phyloP scores from a whole-genome alignment of 148 eudicot genomes.

The Chenopodium formosanum region DNA sequence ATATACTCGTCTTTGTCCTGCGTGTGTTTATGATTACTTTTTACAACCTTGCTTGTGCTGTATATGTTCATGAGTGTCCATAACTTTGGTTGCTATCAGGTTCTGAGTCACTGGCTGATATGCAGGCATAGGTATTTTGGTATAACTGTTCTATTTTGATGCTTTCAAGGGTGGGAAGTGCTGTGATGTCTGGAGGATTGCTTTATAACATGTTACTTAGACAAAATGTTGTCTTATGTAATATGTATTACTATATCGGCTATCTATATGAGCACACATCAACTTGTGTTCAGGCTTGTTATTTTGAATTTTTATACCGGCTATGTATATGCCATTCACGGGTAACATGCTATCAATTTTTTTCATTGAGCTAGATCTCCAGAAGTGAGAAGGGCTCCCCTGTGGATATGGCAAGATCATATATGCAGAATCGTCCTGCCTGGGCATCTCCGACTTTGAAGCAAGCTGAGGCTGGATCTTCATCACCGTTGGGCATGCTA shows the following conservation, averaged over 20 bases:
- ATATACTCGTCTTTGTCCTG: not conserved
- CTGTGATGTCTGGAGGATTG: not conserved
- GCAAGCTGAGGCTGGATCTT: conserved; percentile 44
- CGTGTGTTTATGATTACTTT: not conserved
- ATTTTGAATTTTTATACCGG: not conserved
- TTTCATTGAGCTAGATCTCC: conserved; percentile 39
- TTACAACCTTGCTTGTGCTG: not conserved
- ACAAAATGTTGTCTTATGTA: not conserved
- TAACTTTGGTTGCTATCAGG: not conserved
- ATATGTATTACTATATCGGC: too few relatives aligned
- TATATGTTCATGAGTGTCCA: not conserved
- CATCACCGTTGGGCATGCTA: conserved; percentile 40
- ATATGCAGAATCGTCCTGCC: conserved; percentile 75
- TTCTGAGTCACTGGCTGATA: not conserved
- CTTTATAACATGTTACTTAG: not conserved
- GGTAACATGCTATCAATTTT: not conserved
- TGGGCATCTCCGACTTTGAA: conserved; percentile 63
- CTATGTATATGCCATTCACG: not conserved
- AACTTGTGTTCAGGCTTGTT: not conserved
- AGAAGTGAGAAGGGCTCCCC: conserved; percentile 60
- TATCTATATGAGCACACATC: not conserved
- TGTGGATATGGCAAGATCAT: conserved; percentile 78
- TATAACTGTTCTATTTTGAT: not conserved
- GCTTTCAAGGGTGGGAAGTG: not conserved
- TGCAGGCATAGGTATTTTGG: not conserved